Conservation (phyloP, 371 early-diverging fungal species). For the Basidiobolus meristosporus region DNA sequence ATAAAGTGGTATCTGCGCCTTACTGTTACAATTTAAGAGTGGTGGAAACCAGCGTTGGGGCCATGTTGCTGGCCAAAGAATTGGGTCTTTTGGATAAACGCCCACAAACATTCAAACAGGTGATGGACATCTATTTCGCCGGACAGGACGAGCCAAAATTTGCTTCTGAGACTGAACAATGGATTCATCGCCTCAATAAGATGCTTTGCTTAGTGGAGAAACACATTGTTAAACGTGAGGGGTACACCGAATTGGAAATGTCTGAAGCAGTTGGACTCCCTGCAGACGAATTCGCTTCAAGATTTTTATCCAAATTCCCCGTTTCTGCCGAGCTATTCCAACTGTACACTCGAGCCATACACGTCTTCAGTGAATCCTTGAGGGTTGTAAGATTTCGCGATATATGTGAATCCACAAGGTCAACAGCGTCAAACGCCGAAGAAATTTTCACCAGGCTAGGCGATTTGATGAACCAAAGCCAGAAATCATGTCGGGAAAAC, state of each 20-base stretch:
- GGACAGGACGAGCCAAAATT: no score
- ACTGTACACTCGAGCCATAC: slow-evolving; percentile 60
- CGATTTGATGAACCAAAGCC: slow-evolving; percentile 76
- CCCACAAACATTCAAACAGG: no score
- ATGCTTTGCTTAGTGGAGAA: no score
- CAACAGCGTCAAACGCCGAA: no score
- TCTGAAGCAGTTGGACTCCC: no score
- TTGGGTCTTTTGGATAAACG: no score
- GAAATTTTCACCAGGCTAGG: no score
- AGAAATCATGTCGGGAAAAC: slow-evolving; percentile 53
- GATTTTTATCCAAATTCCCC: slow-evolving; percentile 35
- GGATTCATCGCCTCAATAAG: no score
- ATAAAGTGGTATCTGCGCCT: slow-evolving; percentile 83
- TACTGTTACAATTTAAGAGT: slow-evolving; percentile 84
- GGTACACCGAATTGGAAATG: no score
- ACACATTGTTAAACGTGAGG: no score
- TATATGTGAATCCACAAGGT: slow-evolving; percentile 25
- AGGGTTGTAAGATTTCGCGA: slow-evolving; percentile 65
- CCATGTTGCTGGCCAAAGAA: slow-evolving; percentile 36
- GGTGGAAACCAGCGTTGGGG: slow-evolving; percentile 76
- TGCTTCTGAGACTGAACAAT: no score
- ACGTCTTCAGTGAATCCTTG: slow-evolving; percentile 64
- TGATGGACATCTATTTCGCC: no score
- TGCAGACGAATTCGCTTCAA: slow-evolving; percentile 26
- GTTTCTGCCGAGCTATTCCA: slow-evolving; percentile 53